Base-by-base conservation (phyloP, 306 rosid genomes). In the Quercus berberidifolia region DNA sequence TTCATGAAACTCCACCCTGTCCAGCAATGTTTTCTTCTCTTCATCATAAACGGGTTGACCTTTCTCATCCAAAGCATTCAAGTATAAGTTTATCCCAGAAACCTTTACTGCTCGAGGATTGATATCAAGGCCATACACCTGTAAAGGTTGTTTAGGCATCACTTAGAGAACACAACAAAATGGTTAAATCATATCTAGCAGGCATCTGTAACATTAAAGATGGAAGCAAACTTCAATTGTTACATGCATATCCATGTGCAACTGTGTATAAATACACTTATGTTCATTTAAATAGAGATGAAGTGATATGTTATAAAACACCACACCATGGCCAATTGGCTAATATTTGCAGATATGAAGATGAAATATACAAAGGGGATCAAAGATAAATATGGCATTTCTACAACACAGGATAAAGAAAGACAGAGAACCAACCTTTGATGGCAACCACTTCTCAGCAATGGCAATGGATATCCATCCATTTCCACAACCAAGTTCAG, bases 381-480 rank as follows among this genome's bases (percentile, higher is more conserved):
- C 0, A 62, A 33, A 38, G 54, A 49, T 12, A 12, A 49, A 3
- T 12, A 10, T 12, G 54, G 54, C 54, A 49, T 49, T 49, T 49
- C 17, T 49, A 49, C 54, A 49, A 49, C 54, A 49, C 5, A 49
- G 54, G 1, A 49, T 49, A 49, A 49, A 49, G 17, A 49, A 49
- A 12, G 54, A 5, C 71, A 62, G 59, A 73, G 69, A 81, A 81
- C 71, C 78, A 73, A 88, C 98, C 98, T 93, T 95, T 13, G 80
- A 84, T 56, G 99, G 99, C 83, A 89, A 63, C 99, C 98, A 93
- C 75, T 95, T 93, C 79, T 93, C 98, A 73, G 99, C 97, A 58
- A 93, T 86, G 86, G 99, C 98, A 75, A 95, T 90, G 80, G 99
- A 95, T 77, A 95, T 95, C 99, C 99, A 95, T 54, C 99, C 99